These are phyloP conservation scores for Mallotus nudiflorus DNA, from an alignment of 345 rosid species.

Conservation along the genomic window DNA sequence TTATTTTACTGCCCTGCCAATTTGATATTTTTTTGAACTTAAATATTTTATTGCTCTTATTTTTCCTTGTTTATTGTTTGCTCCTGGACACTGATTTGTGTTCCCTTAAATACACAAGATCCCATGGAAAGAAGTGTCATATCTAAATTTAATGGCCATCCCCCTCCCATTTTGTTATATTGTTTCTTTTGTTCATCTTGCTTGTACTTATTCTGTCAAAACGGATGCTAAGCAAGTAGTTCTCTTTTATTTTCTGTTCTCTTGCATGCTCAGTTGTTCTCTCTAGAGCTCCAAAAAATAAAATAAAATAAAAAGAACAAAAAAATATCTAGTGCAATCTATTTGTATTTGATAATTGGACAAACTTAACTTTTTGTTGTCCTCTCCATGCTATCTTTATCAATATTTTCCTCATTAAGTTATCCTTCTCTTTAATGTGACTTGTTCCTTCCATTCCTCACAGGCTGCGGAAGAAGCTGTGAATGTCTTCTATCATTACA, in stretches of 20 bases:
- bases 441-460: conserved; percentile 26
- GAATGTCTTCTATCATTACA: conserved; percentile 99
- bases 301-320: too few relatives aligned
- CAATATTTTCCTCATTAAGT: background rate
- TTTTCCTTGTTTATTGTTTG: background rate
- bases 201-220: background rate
- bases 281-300: background rate
- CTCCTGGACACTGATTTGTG: background rate
- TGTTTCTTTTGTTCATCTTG: background rate
- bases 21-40: background rate
- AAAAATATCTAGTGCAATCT: too few relatives aligned
- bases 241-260: background rate
- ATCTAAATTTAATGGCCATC: background rate
- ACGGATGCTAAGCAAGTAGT: background rate
- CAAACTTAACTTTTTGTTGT: background rate
- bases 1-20: background rate
- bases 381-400: background rate
- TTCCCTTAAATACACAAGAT: background rate
- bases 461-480: conserved; percentile 99
- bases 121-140: background rate
- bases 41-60: background rate
- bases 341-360: too few relatives aligned
- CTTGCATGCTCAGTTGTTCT: background rate
- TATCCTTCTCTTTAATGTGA: conserved; percentile 5
- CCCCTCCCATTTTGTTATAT: background rate